These are phyloP conservation scores for Colletotrichum navitas DNA, from an alignment of 2,329 filamentous ascomycete species.

Conservation along the genomic window DNA sequence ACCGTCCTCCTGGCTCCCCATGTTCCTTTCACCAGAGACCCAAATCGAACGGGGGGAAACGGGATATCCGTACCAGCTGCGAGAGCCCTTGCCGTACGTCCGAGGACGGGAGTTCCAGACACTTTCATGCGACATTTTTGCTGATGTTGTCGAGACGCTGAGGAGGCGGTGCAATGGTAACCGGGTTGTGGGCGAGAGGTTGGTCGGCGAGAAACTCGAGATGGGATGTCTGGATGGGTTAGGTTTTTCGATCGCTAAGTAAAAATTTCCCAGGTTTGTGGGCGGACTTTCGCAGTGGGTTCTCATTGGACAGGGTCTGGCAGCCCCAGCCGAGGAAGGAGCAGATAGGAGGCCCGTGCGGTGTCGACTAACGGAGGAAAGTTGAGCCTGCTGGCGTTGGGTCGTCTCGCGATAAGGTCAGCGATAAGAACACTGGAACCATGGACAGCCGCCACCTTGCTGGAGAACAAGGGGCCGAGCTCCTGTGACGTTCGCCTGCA, in stretches of 20 bases:
- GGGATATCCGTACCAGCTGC: slow-evolving; percentile 79
- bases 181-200: slow-evolving; percentile 8
- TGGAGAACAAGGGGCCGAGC: slow-evolving; percentile 24
- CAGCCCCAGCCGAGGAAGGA: slow-evolving; percentile 33
- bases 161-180: slow-evolving; percentile 37
- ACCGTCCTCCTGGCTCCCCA: not conserved
- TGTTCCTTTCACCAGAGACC: not conserved
- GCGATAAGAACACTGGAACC: not conserved
- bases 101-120: slow-evolving; percentile 99
- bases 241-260: slow-evolving; percentile 24
- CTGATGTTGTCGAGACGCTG: slow-evolving; percentile 52
- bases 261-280: slow-evolving; percentile 41
- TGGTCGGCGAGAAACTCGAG: slow-evolving; percentile 35
- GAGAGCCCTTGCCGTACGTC: slow-evolving; percentile 96
- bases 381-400: not conserved
- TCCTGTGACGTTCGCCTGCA: slow-evolving; percentile 45
- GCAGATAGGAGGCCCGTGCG: not conserved
- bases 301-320: slow-evolving; percentile 35
- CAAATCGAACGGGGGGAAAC: not conserved
- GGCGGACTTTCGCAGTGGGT: slow-evolving; percentile 28
- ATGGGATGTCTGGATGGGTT: slow-evolving; percentile 40
- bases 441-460: slow-evolving; percentile 10
- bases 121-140: slow-evolving; percentile 80
- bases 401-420: slow-evolving; percentile 1
- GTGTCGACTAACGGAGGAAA: not conserved